Percentiles rank a stretch among this genome's conserved stretches.
Evolutionary conservation across 2,329 filamentous ascomycete genomes (phyloP).

Genomic region (Ophiocordyceps sinensis): DNA sequence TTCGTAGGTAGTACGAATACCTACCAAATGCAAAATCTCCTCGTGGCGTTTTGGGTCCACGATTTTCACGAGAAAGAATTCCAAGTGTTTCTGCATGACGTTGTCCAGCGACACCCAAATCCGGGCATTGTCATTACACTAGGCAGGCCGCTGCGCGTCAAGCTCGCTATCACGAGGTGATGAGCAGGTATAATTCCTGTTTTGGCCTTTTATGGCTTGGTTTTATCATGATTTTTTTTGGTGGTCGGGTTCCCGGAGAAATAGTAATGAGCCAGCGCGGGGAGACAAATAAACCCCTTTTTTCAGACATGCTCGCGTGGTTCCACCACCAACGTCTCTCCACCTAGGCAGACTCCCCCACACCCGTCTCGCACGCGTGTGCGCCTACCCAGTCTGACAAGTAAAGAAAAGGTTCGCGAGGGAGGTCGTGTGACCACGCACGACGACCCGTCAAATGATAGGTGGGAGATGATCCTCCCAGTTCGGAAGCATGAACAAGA

Average conservation of each 20-base stretch:
- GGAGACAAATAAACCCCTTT: not conserved
- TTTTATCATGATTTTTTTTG: not conserved
- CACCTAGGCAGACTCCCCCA: conserved; percentile 2
- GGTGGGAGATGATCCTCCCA: conserved; percentile 2
- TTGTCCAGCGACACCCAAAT: too few species aligned
- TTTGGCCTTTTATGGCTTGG: too few species aligned
- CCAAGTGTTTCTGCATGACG: too few species aligned
- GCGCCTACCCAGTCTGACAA: conserved; percentile 8
- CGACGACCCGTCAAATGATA: conserved; percentile 5
- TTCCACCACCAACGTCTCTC: conserved; percentile 6
- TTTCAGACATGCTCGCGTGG: conserved; percentile 2
- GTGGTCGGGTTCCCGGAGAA: not conserved
- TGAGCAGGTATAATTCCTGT: too few species aligned
- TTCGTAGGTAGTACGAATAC: too few species aligned
- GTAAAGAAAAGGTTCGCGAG: conserved; percentile 1
- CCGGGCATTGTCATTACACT: too few species aligned
- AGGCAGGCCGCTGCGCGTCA: too few species aligned
- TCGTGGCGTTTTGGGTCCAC: too few species aligned
- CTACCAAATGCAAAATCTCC: too few species aligned
- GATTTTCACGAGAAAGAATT: too few species aligned
- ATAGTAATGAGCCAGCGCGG: conserved; percentile 2
- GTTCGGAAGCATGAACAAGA: conserved; percentile 8
- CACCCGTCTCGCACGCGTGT: not conserved
- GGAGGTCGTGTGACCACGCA: conserved; percentile 2
- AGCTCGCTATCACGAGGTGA: too few species aligned